A percentile compares a stretch with the other conserved stretches of the same genome.
Evolutionary conservation across 73 alveolate genomes (phyloP).

Genomic region (Paramecium octaurelia): DNA sequence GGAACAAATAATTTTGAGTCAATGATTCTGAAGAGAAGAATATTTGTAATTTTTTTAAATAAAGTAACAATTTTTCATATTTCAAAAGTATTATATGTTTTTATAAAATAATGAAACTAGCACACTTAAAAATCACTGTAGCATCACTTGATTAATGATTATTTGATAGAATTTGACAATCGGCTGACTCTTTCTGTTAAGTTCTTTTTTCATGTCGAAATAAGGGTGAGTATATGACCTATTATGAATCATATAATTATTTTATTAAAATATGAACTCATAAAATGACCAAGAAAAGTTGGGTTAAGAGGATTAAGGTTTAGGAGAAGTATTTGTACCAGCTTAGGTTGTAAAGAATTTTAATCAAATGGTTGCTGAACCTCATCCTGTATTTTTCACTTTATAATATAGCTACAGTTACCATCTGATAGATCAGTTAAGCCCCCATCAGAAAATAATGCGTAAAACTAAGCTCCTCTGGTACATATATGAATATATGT

Average conservation of each 20-base stretch:
- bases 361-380: conserved; percentile 18
- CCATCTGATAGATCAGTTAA: conserved; percentile 34
- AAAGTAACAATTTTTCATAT: no score
- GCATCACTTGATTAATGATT: background rate
- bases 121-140: background rate
- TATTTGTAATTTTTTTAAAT: no score
- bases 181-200: background rate
- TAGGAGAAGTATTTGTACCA: conserved; percentile 24
- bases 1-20: background rate
- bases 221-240: background rate
- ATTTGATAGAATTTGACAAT: background rate
- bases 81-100: background rate
- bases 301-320: background rate
- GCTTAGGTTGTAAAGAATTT: background rate
- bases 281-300: conserved; percentile 1
- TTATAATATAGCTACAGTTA: background rate
- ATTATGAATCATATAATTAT: background rate
- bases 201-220: background rate
- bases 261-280: background rate
- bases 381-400: background rate
- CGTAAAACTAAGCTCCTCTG: background rate
- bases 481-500: background rate
- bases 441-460: background rate
- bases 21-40: background rate
- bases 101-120: background rate